Base-by-base conservation (phyloP, 805 yeast species). In the Saccharomycopsis fodiens region DNA sequence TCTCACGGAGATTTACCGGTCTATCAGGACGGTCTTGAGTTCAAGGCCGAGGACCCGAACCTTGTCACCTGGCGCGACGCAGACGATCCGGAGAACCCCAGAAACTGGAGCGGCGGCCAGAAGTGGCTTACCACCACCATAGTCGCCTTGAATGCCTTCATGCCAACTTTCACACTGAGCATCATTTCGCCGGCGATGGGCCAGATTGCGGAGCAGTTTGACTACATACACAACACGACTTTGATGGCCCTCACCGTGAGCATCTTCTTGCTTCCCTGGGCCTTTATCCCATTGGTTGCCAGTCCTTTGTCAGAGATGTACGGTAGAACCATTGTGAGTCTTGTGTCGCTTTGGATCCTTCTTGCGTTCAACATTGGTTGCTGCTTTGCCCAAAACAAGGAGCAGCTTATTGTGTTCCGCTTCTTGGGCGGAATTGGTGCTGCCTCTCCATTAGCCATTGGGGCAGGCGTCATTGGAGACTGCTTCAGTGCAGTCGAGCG, bases 401-500 rank as follows among this genome's bases (percentile, higher is more conserved):
- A 77, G 0, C 80, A 78, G 47, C 63, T 82, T 65, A 65, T 77
- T 54, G 70, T 77, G 10, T 76, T 72, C 48, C 66, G 88, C 35
- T 74, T 80, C 44, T 57, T 80, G 2, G 83, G 83, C 1, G 88
- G 88, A 2, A 57, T 74, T 15, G 76, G 79, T 45, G 85, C 83
- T 3, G 74, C 81, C 44, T 79, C 84, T 0, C 82, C 87, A 1
- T 63, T 81, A 32, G 76, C 79, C 40, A 79, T 79, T 7, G 85
- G 85, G 23, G 85, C 84, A 1, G 88, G 87, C 21, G 72, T 76
- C 5, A 61, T 82, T 35, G 78, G 83, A 13, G 88, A 82, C 55
- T 56, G 80, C 48, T 80, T 69, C 56, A 65, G 66, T 42, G 74
- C 72, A 49, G 58, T 64, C 39, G 66, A 72, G 27, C 67, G 86